Evolutionary conservation across 2,329 filamentous ascomycete species (phyloP), one percentile per base, ranked within the genome.

Genomic region (Aspergillus transmontanensis): DNA sequence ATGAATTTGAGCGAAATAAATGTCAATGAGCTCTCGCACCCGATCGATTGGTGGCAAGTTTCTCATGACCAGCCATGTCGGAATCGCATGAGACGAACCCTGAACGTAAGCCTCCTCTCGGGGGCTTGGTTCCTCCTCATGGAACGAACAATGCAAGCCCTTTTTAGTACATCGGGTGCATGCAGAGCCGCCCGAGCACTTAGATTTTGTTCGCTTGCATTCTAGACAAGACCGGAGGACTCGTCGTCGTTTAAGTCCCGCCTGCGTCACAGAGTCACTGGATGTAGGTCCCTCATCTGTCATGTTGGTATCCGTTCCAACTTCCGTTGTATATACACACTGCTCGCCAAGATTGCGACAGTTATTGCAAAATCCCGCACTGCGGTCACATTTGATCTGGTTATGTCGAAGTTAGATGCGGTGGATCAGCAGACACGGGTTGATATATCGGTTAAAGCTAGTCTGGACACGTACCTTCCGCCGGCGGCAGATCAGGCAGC

Each of bases 1-100:
- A 19, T 59, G 57, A n/a, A 59, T 51, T 11, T 50, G 57, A 6
- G 57, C 46, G 51, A 59, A 59, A 16, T 59, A 59, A 14, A 45
- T 30, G 16, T 59, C 57, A 21, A 59, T 30, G 10, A 59, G 57
- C 45, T 59, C 45, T 16, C 57, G 45, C 23, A 53, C 57, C 57
- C 45, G 57, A 26, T 53, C 39, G 5, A 51, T 16, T 34, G 46
- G 39, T 9, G 57, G 45, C 21, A 59, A 2, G 12, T 36, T 32
- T 6, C 26, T 19, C n/a, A n/a, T 30, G 2, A 34, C 9, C 10
- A 45, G 57, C 43, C 43, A 46, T 46, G 43, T 23, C 43, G 43
- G 43, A n/a, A 46, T 46, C 10, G 21, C n/a, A 1, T 46, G 21
- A 4, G 43, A 46, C 14, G n/a, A 23, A 4, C 43, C 21, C n/a